Evolutionary conservation across 2,329 filamentous ascomycete genomes (phyloP), one percentile per base, ranked within the genome.

Genomic region (Colletotrichum liriopes): DNA sequence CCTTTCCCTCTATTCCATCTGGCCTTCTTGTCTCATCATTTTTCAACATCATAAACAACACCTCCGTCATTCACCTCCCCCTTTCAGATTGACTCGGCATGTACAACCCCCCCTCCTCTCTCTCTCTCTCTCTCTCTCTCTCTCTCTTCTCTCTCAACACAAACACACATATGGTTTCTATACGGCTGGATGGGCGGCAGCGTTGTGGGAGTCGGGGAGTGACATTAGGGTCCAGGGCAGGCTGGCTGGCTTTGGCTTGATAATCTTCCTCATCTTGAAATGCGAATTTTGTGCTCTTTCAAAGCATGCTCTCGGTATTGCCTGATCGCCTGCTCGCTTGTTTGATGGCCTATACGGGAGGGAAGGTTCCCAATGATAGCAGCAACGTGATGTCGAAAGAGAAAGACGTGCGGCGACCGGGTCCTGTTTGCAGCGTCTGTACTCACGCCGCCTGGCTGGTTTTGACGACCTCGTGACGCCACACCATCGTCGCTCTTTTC

Each of bases 151-250:
- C 55, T 65, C 68, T 76, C 60, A 49, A 61, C 54, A 62, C 60
- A 62, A 49, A 51, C 32, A 62, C 43, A 60, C 39, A 61, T 55
- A 63, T 71, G 65, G 66, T 54, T 74, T 62, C 58, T 60, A 65
- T 49, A 73, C 60, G 71, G 67, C 65, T 71, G 67, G 61, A 68
- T 72, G 67, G 73, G 71, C 71, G 73, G 73, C 73, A 73, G 71
- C 72, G 71, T 71, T 73, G 73, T 73, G 71, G 72, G 73, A 74
- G 73, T 74, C 73, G 71, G 73, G 73, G 73, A 74, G 73, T 74
- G 73, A 73, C 71, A 52, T 61, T 61, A 55, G 61, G 58, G 58
- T 39, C 54, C 58, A 60, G 70, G 65, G 72, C 67, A 73, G 65
- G 69, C 65, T 26, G 72, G 72, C 59, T 65, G 65, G 66, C 70